These are phyloP conservation scores for Pichia sp. DNA, from an alignment of 1,139 yeast species.

Conservation along the genomic window DNA sequence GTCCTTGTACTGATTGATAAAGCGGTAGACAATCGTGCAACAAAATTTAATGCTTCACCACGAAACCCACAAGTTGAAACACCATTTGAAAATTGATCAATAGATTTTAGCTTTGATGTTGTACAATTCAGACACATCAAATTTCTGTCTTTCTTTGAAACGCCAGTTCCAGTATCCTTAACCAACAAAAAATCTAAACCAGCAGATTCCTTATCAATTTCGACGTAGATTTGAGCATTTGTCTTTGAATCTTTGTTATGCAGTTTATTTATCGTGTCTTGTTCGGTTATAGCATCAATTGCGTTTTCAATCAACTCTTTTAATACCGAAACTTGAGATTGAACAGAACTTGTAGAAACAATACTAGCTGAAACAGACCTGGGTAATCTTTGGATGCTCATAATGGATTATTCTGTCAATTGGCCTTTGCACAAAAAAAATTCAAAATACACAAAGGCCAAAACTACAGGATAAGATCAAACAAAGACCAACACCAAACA, in stretches of 20 bases:
- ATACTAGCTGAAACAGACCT: slow-evolving; percentile 19
- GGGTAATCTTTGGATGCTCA: slow-evolving; percentile 23
- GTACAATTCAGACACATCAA: slow-evolving; percentile 60
- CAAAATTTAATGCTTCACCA: slow-evolving; percentile 75
- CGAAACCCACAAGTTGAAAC: slow-evolving; percentile 67
- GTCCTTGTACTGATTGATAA: slow-evolving; percentile 33
- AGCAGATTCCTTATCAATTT: slow-evolving; percentile 53
- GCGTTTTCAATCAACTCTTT: slow-evolving; percentile 76
- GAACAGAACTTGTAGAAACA: slow-evolving; percentile 22
- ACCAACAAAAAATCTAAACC: slow-evolving; percentile 59
- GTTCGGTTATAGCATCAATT: slow-evolving; percentile 49
- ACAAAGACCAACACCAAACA: background rate
- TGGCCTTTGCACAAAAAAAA: background rate
- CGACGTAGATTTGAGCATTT: slow-evolving; percentile 48
- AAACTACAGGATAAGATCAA: too few species aligned
- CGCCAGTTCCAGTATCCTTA: slow-evolving; percentile 75
- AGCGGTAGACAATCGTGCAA: slow-evolving; percentile 44
- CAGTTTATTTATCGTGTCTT: background rate
- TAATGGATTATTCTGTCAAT: slow-evolving; percentile 1
- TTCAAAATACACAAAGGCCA: background rate
- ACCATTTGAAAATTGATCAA: slow-evolving; percentile 42
- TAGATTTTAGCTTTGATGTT: slow-evolving; percentile 57
- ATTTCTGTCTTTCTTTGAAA: slow-evolving; percentile 49
- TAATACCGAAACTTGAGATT: slow-evolving; percentile 42
- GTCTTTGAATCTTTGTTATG: slow-evolving; percentile 31